These are phyloP conservation scores for Thelephora terrestris DNA, from an alignment of 1,284 basidiomycete species.

Conservation along the genomic window DNA sequence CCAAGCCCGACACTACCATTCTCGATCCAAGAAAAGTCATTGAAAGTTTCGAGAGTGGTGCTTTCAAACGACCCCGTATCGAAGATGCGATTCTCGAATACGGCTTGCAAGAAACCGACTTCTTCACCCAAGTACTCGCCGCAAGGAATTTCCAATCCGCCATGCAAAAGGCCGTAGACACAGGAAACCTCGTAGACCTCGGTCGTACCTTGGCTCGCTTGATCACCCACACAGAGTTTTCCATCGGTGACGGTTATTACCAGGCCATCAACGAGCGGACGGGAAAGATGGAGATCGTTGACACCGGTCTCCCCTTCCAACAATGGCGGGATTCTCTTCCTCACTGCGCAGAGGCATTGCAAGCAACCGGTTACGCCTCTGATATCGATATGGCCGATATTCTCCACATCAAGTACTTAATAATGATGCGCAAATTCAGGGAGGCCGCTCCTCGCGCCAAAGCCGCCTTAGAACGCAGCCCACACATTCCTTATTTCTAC, in stretches of 20 bases:
- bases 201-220: slow-evolving; percentile 37
- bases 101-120: slow-evolving; percentile 36
- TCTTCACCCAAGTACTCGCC: slow-evolving; percentile 29
- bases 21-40: slow-evolving; percentile 37
- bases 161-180: slow-evolving; percentile 36
- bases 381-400: slow-evolving; percentile 46
- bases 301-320: slow-evolving; percentile 45
- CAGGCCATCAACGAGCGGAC: slow-evolving; percentile 32
- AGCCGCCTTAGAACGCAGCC: slow-evolving; percentile 38
- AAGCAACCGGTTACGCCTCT: slow-evolving; percentile 25
- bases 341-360: slow-evolving; percentile 40
- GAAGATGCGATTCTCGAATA: slow-evolving; percentile 36
- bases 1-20: slow-evolving; percentile 32
- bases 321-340: slow-evolving; percentile 48
- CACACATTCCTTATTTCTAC: slow-evolving; percentile 45
- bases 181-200: slow-evolving; percentile 39
- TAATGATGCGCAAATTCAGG: slow-evolving; percentile 33
- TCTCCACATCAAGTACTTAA: slow-evolving; percentile 45
- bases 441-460: slow-evolving; percentile 35
- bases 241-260: slow-evolving; percentile 44
- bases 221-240: slow-evolving; percentile 47
- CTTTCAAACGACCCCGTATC: slow-evolving; percentile 23
- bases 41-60: slow-evolving; percentile 17
- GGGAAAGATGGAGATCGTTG: slow-evolving; percentile 27
- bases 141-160: slow-evolving; percentile 36